Conservation (phyloP, 2,329 filamentous ascomycete genomes). For the Fusarium sp. region DNA sequence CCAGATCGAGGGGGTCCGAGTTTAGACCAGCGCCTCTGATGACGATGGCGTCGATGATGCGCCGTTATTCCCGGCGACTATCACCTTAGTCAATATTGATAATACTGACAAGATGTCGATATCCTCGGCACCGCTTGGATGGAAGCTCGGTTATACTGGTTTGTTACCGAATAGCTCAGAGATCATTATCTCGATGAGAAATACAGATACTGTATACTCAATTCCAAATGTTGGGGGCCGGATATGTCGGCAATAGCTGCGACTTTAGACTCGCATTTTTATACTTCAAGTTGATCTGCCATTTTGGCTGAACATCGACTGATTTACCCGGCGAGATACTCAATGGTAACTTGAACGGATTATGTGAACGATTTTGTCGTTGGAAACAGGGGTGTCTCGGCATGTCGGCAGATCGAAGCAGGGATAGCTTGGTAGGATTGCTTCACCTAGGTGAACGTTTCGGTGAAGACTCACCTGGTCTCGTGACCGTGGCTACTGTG, state of each 20-base stretch:
- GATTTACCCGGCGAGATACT: slow-evolving; percentile 15
- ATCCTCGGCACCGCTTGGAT: slow-evolving; percentile 34
- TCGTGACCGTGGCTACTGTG: slow-evolving; percentile 17
- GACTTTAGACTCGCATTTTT: neutral
- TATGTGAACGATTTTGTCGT: slow-evolving; percentile 7
- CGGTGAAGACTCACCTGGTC: slow-evolving; percentile 5
- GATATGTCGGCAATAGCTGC: slow-evolving; percentile 14
- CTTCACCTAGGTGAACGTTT: slow-evolving; percentile 28
- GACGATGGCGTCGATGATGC: slow-evolving; percentile 17
- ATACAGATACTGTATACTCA: neutral
- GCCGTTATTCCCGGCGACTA: slow-evolving; percentile 37
- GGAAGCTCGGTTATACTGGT: slow-evolving; percentile 31
- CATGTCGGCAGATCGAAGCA: slow-evolving; percentile 29
- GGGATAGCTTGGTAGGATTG: neutral
- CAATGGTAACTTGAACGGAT: slow-evolving; percentile 8
- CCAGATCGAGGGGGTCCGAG: slow-evolving; percentile 6
- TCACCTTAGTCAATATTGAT: neutral
- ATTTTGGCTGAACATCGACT: neutral
- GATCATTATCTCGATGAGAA: neutral
- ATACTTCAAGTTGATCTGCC: neutral
- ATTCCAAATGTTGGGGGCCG: neutral
- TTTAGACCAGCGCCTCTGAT: slow-evolving; percentile 12
- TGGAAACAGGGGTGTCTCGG: slow-evolving; percentile 25
- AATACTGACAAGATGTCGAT: neutral
- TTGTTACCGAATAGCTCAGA: slow-evolving; percentile 1